Conservation (phyloP, 2,329 filamentous ascomycete genomes). For the Colletotrichum simmondsii region DNA sequence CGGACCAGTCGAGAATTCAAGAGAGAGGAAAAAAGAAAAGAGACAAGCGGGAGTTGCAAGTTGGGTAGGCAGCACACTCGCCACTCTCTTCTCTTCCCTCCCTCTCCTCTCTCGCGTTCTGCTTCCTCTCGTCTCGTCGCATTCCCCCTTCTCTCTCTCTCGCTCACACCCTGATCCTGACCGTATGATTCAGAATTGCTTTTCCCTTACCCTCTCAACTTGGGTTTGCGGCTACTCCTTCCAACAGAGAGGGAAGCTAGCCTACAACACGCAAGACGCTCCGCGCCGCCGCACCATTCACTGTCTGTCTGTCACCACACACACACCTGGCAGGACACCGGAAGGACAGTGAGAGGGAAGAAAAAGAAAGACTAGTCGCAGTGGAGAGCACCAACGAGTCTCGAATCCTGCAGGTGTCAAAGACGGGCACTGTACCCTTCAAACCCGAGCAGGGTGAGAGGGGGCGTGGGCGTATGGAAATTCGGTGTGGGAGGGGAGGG, state of each 20-base stretch:
- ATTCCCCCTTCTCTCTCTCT: neutral
- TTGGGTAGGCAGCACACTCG: neutral
- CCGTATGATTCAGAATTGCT: neutral
- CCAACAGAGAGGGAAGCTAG: neutral
- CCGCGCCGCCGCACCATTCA: neutral
- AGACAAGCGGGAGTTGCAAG: neutral
- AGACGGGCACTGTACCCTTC: neutral
- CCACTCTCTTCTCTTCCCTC: neutral
- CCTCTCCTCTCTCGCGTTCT: neutral
- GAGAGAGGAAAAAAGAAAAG: no score
- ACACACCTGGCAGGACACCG: neutral
- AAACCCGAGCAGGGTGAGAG: neutral
- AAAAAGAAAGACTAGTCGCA: neutral
- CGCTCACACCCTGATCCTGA: neutral
- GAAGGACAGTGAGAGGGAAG: neutral
- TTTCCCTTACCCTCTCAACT: neutral
- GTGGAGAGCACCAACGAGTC: no score
- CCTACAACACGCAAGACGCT: neutral
- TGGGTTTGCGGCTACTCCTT: neutral
- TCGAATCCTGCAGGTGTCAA: slow-evolving; percentile 4
- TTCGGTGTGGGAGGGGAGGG: no score
- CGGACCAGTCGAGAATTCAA: no score
- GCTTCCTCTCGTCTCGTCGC: neutral
- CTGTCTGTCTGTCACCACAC: no score
- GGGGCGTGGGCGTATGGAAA: neutral